Evolutionary conservation across 2,329 filamentous ascomycete genomes (phyloP).

Genomic region (Huntiella savannae): DNA sequence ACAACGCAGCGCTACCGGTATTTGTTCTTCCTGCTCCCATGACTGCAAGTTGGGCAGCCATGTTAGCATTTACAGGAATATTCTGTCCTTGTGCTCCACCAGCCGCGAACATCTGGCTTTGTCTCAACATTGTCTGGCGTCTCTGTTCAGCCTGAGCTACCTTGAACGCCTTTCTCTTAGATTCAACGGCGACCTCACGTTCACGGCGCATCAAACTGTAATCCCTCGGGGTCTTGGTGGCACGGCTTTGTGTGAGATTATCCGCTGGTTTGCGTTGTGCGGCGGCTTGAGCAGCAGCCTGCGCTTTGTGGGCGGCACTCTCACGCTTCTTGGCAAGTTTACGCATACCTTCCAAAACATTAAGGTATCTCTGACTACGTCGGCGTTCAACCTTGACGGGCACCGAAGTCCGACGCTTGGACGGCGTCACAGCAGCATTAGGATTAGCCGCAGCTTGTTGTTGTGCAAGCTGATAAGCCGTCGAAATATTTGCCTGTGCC

Average conservation of each 20-base stretch:
- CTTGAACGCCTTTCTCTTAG: conserved; percentile 34
- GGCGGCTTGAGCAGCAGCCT: conserved; percentile 65
- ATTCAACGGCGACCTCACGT: conserved; percentile 50
- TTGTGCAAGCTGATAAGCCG: conserved; percentile 33
- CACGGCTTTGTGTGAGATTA: conserved; percentile 35
- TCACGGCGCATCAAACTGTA: conserved; percentile 83
- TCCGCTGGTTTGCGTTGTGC: conserved; percentile 52
- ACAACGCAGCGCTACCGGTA: conserved; percentile 7
- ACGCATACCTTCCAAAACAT: conserved; percentile 82
- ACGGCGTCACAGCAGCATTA: conserved; percentile 14
- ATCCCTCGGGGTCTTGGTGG: conserved; percentile 62
- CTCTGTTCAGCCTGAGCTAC: conserved; percentile 40
- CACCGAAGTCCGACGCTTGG: conserved; percentile 47
- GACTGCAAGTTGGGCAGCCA: conserved; percentile 4
- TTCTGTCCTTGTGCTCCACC: not conserved
- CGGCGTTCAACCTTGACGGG: conserved; percentile 74
- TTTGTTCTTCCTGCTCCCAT: not conserved
- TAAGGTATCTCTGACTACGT: conserved; percentile 69
- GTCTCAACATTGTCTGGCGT: conserved; percentile 13
- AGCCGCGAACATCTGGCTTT: conserved; percentile 6
- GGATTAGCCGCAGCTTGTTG: conserved; percentile 16
- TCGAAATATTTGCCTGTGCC: conserved; percentile 34
- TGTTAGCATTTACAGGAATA: not conserved
- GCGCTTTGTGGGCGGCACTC: conserved; percentile 66
- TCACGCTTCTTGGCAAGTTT: conserved; percentile 92